phyloP scores from a whole-genome alignment of 2,329 filamentous ascomycete species.

The Trichophyton verrucosum region DNA sequence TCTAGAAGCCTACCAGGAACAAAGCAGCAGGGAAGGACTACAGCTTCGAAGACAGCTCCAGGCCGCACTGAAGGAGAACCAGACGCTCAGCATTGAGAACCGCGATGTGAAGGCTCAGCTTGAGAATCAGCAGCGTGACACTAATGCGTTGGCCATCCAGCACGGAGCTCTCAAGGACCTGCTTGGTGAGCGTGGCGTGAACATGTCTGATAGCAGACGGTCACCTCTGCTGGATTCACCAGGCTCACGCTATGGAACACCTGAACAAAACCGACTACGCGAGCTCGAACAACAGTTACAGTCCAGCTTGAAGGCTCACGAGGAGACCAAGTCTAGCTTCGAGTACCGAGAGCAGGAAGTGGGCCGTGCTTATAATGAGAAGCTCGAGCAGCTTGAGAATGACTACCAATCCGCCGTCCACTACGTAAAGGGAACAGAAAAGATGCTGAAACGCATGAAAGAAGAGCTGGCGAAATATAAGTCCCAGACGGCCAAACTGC shows the following conservation, averaged over 20 bases:
- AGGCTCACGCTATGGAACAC: constrained; percentile 60
- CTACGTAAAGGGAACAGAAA: constrained; percentile 96
- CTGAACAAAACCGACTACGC: constrained; percentile 64
- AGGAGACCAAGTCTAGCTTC: constrained; percentile 68
- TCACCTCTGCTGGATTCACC: constrained; percentile 62
- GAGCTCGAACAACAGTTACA: constrained; percentile 85
- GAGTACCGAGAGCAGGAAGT: constrained; percentile 73
- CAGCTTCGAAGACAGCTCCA: constrained; percentile 84
- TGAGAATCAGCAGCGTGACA: constrained; percentile 76
- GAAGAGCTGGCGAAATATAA: constrained; percentile 93
- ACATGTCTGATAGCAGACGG: constrained; percentile 55
- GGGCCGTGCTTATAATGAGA: constrained; percentile 82
- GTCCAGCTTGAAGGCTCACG: constrained; percentile 62
- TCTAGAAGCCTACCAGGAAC: constrained; percentile 92
- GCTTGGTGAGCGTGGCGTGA: constrained; percentile 76
- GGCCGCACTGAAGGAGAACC: constrained; percentile 66
- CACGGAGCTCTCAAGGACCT: constrained; percentile 90
- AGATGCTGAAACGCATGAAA: constrained; percentile 98
- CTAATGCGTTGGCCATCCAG: constrained; percentile 86
- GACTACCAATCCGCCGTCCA: constrained; percentile 97
- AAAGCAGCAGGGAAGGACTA: constrained; percentile 85
- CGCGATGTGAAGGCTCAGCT: constrained; percentile 71
- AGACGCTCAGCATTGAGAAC: constrained; percentile 67
- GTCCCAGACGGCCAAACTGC: constrained; percentile 67
- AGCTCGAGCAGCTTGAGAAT: constrained; percentile 83